phyloP scores from a whole-genome alignment of 768 basidiomycete genomes.

The Termitomyces titanicus region DNA sequence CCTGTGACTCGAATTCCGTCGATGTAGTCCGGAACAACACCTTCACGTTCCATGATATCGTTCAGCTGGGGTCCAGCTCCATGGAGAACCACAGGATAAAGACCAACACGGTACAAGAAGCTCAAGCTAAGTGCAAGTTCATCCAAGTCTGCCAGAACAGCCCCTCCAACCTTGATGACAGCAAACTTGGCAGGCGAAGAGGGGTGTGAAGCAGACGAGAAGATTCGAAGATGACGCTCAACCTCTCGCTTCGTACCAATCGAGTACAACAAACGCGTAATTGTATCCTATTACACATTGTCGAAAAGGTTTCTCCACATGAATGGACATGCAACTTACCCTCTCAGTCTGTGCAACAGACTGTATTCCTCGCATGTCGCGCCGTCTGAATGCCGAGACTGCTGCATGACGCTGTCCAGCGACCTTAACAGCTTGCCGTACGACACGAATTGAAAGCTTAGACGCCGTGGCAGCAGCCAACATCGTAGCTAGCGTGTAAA shows the following conservation, averaged over 20 bases:
- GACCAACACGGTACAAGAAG: conserved; percentile 93
- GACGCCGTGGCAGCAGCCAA: conserved; percentile 31
- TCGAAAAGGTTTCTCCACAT: background rate
- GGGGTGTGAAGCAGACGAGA: conserved; percentile 88
- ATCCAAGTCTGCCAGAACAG: conserved; percentile 87
- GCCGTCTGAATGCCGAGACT: conserved; percentile 37
- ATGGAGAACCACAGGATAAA: conserved; percentile 97
- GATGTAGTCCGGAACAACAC: conserved; percentile 93
- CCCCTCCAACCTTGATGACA: conserved; percentile 97
- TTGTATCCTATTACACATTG: conserved; percentile 70
- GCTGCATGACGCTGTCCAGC: conserved; percentile 46
- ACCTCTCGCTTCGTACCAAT: conserved; percentile 97
- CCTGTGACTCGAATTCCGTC: conserved; percentile 97
- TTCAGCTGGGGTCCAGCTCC: conserved; percentile 96
- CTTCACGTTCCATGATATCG: conserved; percentile 88
- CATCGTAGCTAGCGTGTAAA: conserved; percentile 30
- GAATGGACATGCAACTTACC: conserved; percentile 34
- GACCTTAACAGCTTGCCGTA: conserved; percentile 44
- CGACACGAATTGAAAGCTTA: conserved; percentile 32
- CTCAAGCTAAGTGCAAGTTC: conserved; percentile 93
- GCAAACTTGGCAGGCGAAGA: conserved; percentile 93
- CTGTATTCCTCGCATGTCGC: conserved; percentile 43
- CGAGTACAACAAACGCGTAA: conserved; percentile 93
- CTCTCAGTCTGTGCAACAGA: conserved; percentile 73
- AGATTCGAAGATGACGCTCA: conserved; percentile 96